Base-by-base conservation (phyloP, 495 filamentous ascomycete species). In the Terfezia boudieri region DNA sequence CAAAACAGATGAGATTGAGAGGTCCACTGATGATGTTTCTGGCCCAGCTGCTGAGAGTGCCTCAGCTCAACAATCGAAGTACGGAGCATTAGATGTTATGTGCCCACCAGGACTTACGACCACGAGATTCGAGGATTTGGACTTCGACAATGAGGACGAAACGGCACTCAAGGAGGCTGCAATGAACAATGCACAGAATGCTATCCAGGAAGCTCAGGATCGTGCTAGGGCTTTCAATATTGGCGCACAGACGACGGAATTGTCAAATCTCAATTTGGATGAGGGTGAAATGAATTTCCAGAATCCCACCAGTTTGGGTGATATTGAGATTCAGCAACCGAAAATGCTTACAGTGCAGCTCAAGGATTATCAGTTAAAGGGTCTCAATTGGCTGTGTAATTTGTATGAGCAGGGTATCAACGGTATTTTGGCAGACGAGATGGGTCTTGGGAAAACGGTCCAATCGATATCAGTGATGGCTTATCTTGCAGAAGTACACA, bases 381-480 rank as follows among this genome's bases (percentile, higher is more conserved):
- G 90, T 66, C 79, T 98, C 60, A 96, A 95, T 63, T 98, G 90
- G 90, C 81, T 98, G 22, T 92, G 92, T 70, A 95, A 98, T 67
- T 72, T 98, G 55, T 98, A 98, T 71, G 90, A 98, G 66, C 90
- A 98, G 67, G 90, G 90, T 67, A 98, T 98, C 80, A 98, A 98
- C 71, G 92, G 90, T 66, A 98, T 98, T 56, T 72, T 98, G 55
- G 90, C 90, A 60, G 90, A 98, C 62, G 90, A 98, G 71, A 98
- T 98, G 90, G 90, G 90, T 78, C 82, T 98, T 35, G 90, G 90
- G 60, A 98, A 98, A 69, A 98, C 90, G 16, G 86, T 98, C 20
- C 90, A 98, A 71, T 94, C 87, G 7, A 98, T 98, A 56, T 96
- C 90, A 3, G 92, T 98, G 57, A 96, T 98, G 92, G 88, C 86